phyloP scores from a whole-genome alignment of 2,329 filamentous ascomycete genomes.

The Exophiala mesophila region DNA sequence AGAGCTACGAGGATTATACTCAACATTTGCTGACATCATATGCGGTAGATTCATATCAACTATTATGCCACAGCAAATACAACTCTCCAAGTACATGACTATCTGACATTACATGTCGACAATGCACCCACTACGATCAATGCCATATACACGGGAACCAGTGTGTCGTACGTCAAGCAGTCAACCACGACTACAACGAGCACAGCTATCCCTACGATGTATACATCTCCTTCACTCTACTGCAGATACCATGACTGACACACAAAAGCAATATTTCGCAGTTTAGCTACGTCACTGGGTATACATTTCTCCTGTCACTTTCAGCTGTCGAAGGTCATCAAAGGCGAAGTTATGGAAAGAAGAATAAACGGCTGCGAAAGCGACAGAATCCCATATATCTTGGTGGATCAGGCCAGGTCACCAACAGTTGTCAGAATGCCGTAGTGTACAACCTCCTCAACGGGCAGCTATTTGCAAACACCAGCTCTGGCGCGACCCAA shows the following conservation, averaged over 20 bases:
- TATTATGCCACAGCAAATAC: constrained; percentile 17
- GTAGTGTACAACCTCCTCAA: constrained; percentile 20
- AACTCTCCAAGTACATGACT: constrained; percentile 15
- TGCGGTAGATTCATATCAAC: constrained; percentile 13
- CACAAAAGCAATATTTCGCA: background rate
- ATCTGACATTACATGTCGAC: constrained; percentile 17
- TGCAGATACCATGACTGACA: constrained; percentile 1
- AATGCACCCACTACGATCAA: constrained; percentile 24
- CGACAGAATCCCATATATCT: constrained; percentile 11
- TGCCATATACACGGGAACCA: constrained; percentile 15
- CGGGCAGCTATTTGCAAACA: constrained; percentile 22
- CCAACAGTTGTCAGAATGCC: constrained; percentile 18
- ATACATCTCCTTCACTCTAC: no score
- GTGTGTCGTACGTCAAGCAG: constrained; percentile 4
- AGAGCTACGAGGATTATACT: background rate
- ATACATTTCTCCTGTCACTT: constrained; percentile 11
- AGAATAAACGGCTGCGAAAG: constrained; percentile 12
- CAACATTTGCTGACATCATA: background rate
- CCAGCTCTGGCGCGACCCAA: constrained; percentile 16
- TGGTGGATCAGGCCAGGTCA: constrained; percentile 12
- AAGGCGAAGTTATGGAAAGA: background rate
- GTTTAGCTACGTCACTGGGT: constrained; percentile 8
- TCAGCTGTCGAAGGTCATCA: background rate
- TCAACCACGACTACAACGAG: constrained; percentile 3
- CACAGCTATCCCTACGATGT: no score